Conservation (phyloP, 176 grass and related monocot species). For the Paspalum notatum region DNA sequence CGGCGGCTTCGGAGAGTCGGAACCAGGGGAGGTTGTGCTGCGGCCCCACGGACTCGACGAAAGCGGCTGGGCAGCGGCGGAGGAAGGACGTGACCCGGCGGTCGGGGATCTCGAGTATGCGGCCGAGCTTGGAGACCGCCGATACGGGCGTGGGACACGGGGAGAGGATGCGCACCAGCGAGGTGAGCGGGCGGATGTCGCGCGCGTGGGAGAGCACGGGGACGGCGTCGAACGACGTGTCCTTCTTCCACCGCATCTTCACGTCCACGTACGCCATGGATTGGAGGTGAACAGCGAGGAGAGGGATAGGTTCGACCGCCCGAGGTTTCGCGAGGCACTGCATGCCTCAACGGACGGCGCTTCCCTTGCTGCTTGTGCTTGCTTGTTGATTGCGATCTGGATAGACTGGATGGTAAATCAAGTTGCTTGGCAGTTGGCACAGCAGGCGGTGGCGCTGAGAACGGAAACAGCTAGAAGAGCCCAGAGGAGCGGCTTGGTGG, state of each 20-base stretch:
- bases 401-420: too few species aligned
- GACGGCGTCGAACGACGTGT: constrained; percentile 59
- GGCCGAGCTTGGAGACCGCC: constrained; percentile 65
- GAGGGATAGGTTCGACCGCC: background rate
- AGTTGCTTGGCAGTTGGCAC: too few species aligned
- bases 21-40: constrained; percentile 76
- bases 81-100: constrained; percentile 62
- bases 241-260: constrained; percentile 90
- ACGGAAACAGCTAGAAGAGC: too few species aligned
- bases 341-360: constrained; percentile 12
- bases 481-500: too few species aligned
- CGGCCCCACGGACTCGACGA: constrained; percentile 75
- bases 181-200: constrained; percentile 59
- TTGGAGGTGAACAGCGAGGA: constrained; percentile 38
- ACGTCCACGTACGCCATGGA: constrained; percentile 65
- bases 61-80: constrained; percentile 68
- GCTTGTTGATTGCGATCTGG: too few species aligned
- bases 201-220: constrained; percentile 53
- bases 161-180: constrained; percentile 58
- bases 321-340: constrained; percentile 17
- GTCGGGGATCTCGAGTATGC: constrained; percentile 62
- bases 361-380: too few species aligned
- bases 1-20: constrained; percentile 55
- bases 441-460: too few species aligned
- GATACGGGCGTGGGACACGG: constrained; percentile 57